Conservation (phyloP, 208 protist genomes). For the Giardia duodenalis region DNA sequence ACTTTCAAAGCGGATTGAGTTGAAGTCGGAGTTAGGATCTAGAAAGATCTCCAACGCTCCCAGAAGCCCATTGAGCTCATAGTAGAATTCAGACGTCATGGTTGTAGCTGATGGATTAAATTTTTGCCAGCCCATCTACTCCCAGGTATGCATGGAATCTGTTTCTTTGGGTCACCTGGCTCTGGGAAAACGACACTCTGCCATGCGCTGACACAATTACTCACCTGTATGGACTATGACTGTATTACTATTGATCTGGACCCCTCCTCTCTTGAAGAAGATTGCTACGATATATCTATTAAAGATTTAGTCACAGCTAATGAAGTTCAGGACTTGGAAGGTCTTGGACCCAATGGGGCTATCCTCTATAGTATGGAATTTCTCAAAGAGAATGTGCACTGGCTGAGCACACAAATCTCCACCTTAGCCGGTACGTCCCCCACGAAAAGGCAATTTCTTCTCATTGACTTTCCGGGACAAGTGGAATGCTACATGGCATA, state of each 20-base stretch:
- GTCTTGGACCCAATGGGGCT: neutral
- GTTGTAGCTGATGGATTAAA: too few relatives aligned
- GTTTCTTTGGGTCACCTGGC: neutral
- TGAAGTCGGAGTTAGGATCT: too few relatives aligned
- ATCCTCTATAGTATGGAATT: neutral
- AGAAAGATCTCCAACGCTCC: too few relatives aligned
- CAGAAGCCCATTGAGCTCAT: too few relatives aligned
- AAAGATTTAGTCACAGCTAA: neutral
- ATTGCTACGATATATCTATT: neutral
- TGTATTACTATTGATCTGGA: neutral
- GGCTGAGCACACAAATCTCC: neutral
- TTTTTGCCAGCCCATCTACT: too few relatives aligned
- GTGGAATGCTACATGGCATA: neutral
- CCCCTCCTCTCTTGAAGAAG: neutral
- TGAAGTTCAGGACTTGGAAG: neutral
- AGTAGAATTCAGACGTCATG: too few relatives aligned
- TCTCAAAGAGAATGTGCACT: neutral
- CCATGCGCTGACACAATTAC: neutral
- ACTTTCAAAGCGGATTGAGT: too few relatives aligned
- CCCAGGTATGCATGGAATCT: neutral
- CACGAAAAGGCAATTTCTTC: neutral
- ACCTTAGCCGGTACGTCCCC: neutral
- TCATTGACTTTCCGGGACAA: slow-evolving; percentile 6
- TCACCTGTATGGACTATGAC: neutral
- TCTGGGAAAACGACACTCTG: neutral